Conservation (phyloP, 164 flowering plant genomes). For the Vitis rupestris region DNA sequence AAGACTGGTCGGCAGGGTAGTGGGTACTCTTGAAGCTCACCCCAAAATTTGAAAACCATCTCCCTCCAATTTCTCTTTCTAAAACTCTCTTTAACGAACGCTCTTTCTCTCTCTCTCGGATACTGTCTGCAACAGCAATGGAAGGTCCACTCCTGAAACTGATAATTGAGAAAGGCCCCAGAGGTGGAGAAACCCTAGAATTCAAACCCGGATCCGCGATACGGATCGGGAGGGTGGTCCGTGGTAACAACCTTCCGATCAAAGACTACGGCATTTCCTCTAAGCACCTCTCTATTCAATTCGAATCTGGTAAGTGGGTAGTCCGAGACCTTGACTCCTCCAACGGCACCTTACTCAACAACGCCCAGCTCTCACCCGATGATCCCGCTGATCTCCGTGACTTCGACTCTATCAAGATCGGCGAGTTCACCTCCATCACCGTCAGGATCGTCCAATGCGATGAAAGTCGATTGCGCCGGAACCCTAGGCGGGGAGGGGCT, state of each 20-base stretch:
- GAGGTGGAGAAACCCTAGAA: conserved; percentile 50
- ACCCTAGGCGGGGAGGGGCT: conserved; percentile 30
- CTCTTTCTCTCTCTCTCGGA: too few species aligned
- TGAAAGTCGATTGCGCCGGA: conserved; percentile 24
- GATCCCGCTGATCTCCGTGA: conserved; percentile 30
- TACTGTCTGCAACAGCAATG: conserved; percentile 2
- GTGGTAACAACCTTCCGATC: conserved; percentile 60
- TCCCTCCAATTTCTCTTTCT: too few species aligned
- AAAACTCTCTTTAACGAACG: too few species aligned
- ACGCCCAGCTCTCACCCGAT: conserved; percentile 19
- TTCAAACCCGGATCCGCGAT: conserved; percentile 35
- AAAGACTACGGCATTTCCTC: conserved; percentile 72
- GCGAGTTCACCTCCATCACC: conserved; percentile 50
- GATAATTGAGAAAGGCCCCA: conserved; percentile 53
- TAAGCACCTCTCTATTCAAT: conserved; percentile 53
- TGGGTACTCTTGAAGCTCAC: too few species aligned
- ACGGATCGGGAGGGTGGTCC: conserved; percentile 59
- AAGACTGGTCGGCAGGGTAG: too few species aligned
- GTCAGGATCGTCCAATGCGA: conserved; percentile 25
- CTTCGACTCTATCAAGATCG: conserved; percentile 59
- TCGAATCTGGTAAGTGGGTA: conserved; percentile 47
- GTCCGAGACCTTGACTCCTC: conserved; percentile 64
- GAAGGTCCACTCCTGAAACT: conserved; percentile 37
- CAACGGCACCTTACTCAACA: conserved; percentile 64
- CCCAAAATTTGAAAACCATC: too few species aligned